A percentile compares a stretch with the other conserved stretches of the same genome.
Conservation (phyloP, 2,329 filamentous ascomycete species). For the Grosmannia penicillata region DNA sequence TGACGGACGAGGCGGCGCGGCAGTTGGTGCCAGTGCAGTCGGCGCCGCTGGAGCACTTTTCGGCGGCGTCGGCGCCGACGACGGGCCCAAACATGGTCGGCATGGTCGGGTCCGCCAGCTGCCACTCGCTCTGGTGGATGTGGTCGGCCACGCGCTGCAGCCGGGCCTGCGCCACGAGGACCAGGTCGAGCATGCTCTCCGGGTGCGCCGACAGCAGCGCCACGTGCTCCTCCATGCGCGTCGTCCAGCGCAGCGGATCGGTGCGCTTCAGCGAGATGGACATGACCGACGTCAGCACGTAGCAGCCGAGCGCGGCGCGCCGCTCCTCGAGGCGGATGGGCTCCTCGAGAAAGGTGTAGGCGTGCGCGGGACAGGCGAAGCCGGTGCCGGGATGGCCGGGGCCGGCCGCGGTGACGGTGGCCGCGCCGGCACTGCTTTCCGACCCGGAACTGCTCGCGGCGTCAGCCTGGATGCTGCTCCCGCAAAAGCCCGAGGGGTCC, state of each 20-base stretch:
- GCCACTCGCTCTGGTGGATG: slow-evolving; percentile 12
- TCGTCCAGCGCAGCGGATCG: slow-evolving; percentile 40
- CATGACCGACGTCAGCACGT: slow-evolving; percentile 21
- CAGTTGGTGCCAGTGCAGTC: too few species aligned
- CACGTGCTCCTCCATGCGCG: slow-evolving; percentile 43
- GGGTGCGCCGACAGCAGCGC: slow-evolving; percentile 26
- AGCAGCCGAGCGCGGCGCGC: slow-evolving; percentile 31
- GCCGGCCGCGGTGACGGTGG: too few species aligned
- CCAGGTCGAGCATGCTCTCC: slow-evolving; percentile 32
- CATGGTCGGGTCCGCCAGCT: slow-evolving; percentile 8
- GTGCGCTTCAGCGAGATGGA: slow-evolving; percentile 24
- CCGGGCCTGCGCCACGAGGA: slow-evolving; percentile 27
- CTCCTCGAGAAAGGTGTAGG: slow-evolving; percentile 7
- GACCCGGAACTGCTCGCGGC: too few species aligned
- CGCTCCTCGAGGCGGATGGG: slow-evolving; percentile 25
- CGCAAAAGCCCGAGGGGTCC: neutral
- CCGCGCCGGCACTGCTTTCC: too few species aligned
- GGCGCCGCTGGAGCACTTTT: too few species aligned
- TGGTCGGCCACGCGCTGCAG: slow-evolving; percentile 25
- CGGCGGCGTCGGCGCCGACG: too few species aligned
- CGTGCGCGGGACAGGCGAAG: too few species aligned
- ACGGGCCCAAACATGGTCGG: too few species aligned
- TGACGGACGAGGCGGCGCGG: too few species aligned
- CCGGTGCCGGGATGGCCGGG: too few species aligned
- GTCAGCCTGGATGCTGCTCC: too few species aligned